phyloP scores from a whole-genome alignment of 352 stramenopile species.

The Globisporangium nagaii region DNA sequence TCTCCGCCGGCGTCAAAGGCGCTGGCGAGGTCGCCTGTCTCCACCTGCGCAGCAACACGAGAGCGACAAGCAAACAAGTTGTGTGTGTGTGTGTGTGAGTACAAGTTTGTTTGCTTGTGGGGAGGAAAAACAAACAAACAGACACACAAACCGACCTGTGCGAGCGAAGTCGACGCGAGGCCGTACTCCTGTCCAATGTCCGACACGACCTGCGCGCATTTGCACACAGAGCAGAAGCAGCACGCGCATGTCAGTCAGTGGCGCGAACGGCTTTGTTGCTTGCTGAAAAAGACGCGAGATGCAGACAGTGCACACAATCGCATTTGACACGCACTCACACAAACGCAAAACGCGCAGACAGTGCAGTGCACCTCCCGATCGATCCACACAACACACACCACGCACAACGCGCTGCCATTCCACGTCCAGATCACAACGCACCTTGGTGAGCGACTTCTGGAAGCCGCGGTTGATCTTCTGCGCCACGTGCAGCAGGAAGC shows the following conservation, averaged over 20 bases:
- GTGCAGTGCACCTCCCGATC: too few species aligned
- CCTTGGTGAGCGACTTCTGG: constrained; percentile 19
- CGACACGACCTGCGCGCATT: constrained; percentile 11
- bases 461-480: constrained; percentile 17
- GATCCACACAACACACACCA: too few species aligned
- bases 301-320: constrained; percentile 13
- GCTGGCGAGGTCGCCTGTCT: constrained; percentile 6
- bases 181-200: constrained; percentile 18
- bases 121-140: not conserved
- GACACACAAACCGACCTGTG: constrained; percentile 7
- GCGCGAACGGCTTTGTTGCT: too few species aligned
- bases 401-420: too few species aligned
- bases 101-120: not conserved
- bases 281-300: too few species aligned
- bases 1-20: not conserved
- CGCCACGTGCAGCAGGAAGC: constrained; percentile 18
- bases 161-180: constrained; percentile 3
- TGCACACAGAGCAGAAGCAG: not conserved
- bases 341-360: too few species aligned
- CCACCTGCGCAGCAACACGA: constrained; percentile 1
- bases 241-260: too few species aligned
- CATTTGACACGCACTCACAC: too few species aligned
- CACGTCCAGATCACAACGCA: not conserved
- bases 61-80: constrained; percentile 1
- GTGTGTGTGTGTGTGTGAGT: too few species aligned